Base-by-base conservation (phyloP, 2,329 filamentous ascomycete species). In the Sclerotinia spermophila region DNA sequence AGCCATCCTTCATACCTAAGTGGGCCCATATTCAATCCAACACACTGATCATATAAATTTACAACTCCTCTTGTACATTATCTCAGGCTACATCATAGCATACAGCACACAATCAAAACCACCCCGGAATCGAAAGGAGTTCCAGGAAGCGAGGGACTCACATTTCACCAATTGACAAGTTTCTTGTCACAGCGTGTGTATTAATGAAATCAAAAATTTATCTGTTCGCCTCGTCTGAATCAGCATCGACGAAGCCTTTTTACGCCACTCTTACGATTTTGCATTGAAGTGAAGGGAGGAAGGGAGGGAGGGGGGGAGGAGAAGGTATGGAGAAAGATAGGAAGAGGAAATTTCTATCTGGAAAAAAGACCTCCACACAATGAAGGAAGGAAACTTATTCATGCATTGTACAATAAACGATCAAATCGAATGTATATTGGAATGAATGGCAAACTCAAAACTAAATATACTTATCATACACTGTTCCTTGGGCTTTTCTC, bases 381-480 rank as follows among this genome's bases (percentile, higher is more conserved):
- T 53, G 13, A 45, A 44, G 61, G n/a, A 42, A 55, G 5, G n/a
- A n/a, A 33, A 35, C 17, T 35, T 64, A 19, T 68, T 53, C 66
- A 33, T 68, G 30, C 48, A 61, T 38, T 68, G 42, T 68, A 62
- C 24, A 61, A 68, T 30, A 40, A 68, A 48, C 42, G 42, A 51
- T 68, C n/a, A 10, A 53, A 51, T 61, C 42, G 44, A 27, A 45
- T 68, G 55, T 68, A 61, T 68, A 68, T 51, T 60, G 30, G 30
- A 61, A 51, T 38, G 19, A n/a, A 38, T 59, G 56, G 21, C 21
- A 40, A 4, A 40, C 17, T 13, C 1, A 48, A 51, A 30, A 7
- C 11, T 53, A 48, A 24, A 65, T 45, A 65, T 40, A 5, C 19
- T 51, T 3, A 24, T 53, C 35, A 6, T 38, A 5, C 48, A 15